Conservation (phyloP, 2,329 filamentous ascomycete species). For the Coleophoma crateriformis region DNA sequence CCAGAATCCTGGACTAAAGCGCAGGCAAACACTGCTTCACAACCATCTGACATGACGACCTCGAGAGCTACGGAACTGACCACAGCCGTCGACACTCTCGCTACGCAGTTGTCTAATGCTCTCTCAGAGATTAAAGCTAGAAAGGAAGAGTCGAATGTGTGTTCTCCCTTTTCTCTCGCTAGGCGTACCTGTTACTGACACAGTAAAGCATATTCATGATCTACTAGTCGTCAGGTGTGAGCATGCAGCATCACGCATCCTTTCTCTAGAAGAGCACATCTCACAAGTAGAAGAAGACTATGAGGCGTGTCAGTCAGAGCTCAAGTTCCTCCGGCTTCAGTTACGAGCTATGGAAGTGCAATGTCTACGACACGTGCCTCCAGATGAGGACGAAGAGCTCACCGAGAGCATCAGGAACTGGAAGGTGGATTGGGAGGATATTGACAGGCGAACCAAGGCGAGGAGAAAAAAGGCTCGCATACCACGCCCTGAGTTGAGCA, state of each 20-base stretch:
- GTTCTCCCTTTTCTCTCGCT: constrained; percentile 7
- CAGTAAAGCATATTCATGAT: constrained; percentile 51
- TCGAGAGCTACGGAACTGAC: constrained; percentile 30
- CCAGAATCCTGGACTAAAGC: constrained; percentile 2
- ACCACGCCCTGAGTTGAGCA: neutral
- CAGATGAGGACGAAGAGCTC: constrained; percentile 49
- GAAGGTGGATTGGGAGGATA: constrained; percentile 52
- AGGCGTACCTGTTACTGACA: constrained; percentile 3
- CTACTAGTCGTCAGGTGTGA: constrained; percentile 54
- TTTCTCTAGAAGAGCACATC: constrained; percentile 54
- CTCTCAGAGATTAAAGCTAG: constrained; percentile 46
- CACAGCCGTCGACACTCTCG: constrained; percentile 38
- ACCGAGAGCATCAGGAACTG: constrained; percentile 53
- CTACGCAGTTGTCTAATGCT: constrained; percentile 42
- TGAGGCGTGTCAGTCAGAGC: constrained; percentile 51
- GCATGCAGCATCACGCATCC: constrained; percentile 50
- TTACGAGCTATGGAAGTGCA: constrained; percentile 58
- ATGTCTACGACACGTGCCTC: constrained; percentile 39
- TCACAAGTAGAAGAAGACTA: constrained; percentile 53
- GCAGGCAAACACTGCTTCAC: neutral
- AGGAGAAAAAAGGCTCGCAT: constrained; percentile 9
- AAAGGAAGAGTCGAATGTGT: constrained; percentile 54
- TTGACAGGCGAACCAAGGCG: constrained; percentile 35
- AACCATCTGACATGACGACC: constrained; percentile 6
- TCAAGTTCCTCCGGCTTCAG: constrained; percentile 56